Base-by-base conservation (phyloP, 1,284 basidiomycete genomes). In the Naganishia liquefaciens region DNA sequence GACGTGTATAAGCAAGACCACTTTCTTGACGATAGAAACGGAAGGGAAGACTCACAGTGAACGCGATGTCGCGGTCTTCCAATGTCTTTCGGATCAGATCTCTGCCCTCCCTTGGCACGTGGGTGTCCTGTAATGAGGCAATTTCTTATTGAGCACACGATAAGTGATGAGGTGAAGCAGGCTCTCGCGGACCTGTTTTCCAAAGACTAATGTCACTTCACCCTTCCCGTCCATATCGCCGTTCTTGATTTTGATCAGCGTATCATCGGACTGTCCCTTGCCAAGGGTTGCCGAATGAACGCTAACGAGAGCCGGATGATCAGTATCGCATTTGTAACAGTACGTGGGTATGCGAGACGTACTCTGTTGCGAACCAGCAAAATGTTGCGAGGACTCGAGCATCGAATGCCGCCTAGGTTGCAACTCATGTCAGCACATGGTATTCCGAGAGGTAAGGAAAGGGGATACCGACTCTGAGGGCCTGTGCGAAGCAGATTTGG, bases 111-210 rank as follows among this genome's bases (percentile, higher is more conserved):
- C 91, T 86, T 25, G 91, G 90, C 52, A 94, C 91, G 72, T 94
- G 91, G 0, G 91, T 95, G 76, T 92, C 90, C 86, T 73, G 25
- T 28, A n/a, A n/a, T n/a, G n/a, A n/a, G n/a, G n/a, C n/a, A n/a
- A n/a, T n/a, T n/a, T n/a, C n/a, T n/a, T n/a, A n/a, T n/a, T n/a
- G n/a, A n/a, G n/a, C n/a, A n/a, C n/a, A n/a, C n/a, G n/a, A n/a
- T n/a, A n/a, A n/a, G n/a, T n/a, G n/a, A n/a, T n/a, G n/a, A n/a
- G n/a, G n/a, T n/a, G n/a, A n/a, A n/a, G n/a, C n/a, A n/a, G n/a
- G n/a, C n/a, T n/a, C n/a, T n/a, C n/a, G n/a, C n/a, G n/a, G n/a
- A 86, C 90, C 82, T 93, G 91, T 75, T 93, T 93, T 19, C 93
- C 93, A 72, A 95, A 95, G 57, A 95, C 91, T 87, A 95, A 88